Percentiles rank a stretch among this genome's conserved stretches.
Evolutionary conservation across 768 basidiomycete species (phyloP).

Genomic region (Russula abietina): DNA sequence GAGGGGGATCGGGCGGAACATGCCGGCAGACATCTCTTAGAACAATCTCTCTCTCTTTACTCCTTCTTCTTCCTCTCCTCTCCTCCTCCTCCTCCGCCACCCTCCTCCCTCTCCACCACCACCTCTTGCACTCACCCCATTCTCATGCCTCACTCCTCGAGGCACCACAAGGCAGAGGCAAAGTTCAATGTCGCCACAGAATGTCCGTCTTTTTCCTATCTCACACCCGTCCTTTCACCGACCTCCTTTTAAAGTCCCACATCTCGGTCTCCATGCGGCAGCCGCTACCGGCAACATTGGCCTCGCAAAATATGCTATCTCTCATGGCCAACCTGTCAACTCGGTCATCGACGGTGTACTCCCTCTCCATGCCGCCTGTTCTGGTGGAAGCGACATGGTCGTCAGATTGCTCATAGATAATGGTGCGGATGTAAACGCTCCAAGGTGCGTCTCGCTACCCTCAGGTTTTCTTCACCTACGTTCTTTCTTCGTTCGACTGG

Average conservation of each 20-base stretch:
- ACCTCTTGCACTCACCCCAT: neutral
- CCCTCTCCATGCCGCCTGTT: conserved; percentile 92
- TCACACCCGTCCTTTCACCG: neutral
- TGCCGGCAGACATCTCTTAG: conserved; percentile 3
- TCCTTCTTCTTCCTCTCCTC: neutral
- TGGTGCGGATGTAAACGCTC: conserved; percentile 98
- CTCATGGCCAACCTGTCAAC: conserved; percentile 93
- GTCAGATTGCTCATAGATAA: conserved; percentile 84
- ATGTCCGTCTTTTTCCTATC: conserved; percentile 34
- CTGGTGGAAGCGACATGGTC: conserved; percentile 83
- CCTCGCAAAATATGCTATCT: conserved; percentile 86
- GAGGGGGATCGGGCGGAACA: conserved; percentile 5
- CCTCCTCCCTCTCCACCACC: neutral
- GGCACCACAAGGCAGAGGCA: conserved; percentile 37
- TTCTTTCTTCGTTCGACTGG: neutral
- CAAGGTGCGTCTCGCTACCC: conserved; percentile 52
- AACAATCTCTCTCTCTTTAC: neutral
- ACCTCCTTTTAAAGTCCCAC: conserved; percentile 48
- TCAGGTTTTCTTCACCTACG: neutral
- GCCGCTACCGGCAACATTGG: conserved; percentile 85
- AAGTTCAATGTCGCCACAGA: conserved; percentile 53
- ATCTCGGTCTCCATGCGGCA: conserved; percentile 70
- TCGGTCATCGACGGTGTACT: conserved; percentile 93
- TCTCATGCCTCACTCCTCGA: conserved; percentile 35
- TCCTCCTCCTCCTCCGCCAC: neutral